Evolutionary conservation across 176 grass and related monocot species (phyloP), one percentile per base, ranked within the genome.

Genomic region (Rhipidocladum racemiflorum): DNA sequence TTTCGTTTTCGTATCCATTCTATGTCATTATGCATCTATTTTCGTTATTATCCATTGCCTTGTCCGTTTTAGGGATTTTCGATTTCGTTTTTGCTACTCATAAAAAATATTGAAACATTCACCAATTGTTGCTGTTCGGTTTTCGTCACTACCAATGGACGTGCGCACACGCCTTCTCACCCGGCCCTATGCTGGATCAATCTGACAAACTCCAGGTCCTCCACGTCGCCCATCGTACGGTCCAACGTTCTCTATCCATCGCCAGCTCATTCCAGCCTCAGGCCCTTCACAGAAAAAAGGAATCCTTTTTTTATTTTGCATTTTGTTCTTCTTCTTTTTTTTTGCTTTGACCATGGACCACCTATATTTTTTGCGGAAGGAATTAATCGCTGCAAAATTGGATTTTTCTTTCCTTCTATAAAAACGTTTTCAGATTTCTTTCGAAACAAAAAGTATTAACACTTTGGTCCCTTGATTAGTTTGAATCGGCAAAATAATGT

Each of bases 251-350:
- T 40, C 43, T 51, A 28, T 70, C 53, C 56, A 45, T 69, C 54
- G n/a, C 55, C 86, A 83, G 80, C 56, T 68, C 64, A 87, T 71
- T 64, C 79, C 73, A 78, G 65, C 73, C 34, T 51, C 54, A 39
- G 12, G 35, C 1, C 64, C 30, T 36, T 30, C 1, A 7, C 23
- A 12, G 23, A 13, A 42, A 27, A 56, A 24, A 17, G 21, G 10
- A 14, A 36, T 61, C 23, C 45, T 30, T n/a, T 53, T 54, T 35
- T 54, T 80, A 24, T 21, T 27, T 63, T 23, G 29, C 29, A 43
- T 43, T 43, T 12, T 43, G 10, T 10, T 12, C 32, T 34, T 34
- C 4, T 12, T 8, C n/a, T n/a, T 35, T 24, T 10, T 10, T 15
- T 24, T 7, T 40, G 17, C 25, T 44, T 34, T 65, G 34, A 27